Evolutionary conservation across 148 eudicot species (phyloP), one percentile per base, ranked within the genome.

Genomic region (Rhododendron williamsianum): DNA sequence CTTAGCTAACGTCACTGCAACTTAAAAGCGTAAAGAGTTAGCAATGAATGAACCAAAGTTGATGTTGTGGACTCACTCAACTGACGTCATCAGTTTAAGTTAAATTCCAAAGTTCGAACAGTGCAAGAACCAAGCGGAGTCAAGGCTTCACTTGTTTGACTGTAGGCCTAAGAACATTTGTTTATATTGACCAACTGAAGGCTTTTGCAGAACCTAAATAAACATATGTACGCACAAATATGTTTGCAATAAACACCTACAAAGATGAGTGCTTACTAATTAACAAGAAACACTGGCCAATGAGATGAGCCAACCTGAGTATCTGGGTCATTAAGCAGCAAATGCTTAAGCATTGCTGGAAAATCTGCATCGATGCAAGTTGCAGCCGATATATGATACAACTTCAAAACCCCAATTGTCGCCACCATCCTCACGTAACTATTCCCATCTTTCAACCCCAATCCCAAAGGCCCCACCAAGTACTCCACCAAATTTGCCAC

Each of bases 401-500:
- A 87, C 91, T 97, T 97, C 86, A 95, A 89, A 84, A 97, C 96
- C 58, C 99, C 99, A 72, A 90, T 89, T 72, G 93, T 91, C 11
- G 99, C 98, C 87, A 97, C 95, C 80, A 82, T 95, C 88, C 99
- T 93, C 79, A 97, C 98, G 88, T 95, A 97, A 84, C 90, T 91
- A 87, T 92, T 97, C 83, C 94, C 95, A 87, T 97, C 99, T 89
- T 92, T 94, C 92, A 97, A 89, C 83, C 99, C 98, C 9, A 91
- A 90, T 30, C 86, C 92, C 92, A 97, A 88, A 38, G 99, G 98
- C 67, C 98, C 99, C 76, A 97, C 92, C 86, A 97, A 85, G 90
- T 97, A 97, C 91, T 97, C 99, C 76, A 97, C 99, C 93, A 97
- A 91, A 89, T 97, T 94, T 0, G 95, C 89, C 83, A 97, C 98